These are phyloP conservation scores for Venturia effusa DNA, from an alignment of 2,329 filamentous ascomycete genomes.

Conservation along the genomic window DNA sequence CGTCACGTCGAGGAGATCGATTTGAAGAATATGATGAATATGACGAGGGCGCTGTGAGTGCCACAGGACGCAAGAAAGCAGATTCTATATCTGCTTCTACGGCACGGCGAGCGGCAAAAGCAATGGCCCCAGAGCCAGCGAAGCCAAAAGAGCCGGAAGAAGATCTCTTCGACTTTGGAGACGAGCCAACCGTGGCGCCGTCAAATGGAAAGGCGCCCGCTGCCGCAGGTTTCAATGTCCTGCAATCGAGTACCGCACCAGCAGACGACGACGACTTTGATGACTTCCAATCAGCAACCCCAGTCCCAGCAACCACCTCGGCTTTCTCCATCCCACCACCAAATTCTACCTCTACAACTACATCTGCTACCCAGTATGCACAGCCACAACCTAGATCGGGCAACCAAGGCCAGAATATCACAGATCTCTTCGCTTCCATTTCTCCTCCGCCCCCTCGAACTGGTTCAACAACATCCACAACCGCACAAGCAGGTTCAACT, in stretches of 20 bases:
- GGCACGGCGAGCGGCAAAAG: constrained; percentile 22
- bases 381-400: constrained; percentile 78
- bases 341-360: constrained; percentile 35
- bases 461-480: constrained; percentile 44
- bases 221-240: constrained; percentile 33
- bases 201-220: constrained; percentile 34
- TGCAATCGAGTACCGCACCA: constrained; percentile 27
- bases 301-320: constrained; percentile 35
- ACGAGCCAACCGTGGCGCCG: constrained; percentile 45
- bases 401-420: constrained; percentile 68
- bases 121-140: constrained; percentile 51
- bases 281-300: constrained; percentile 85
- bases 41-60: constrained; percentile 58
- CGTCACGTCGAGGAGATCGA: constrained; percentile 51
- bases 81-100: constrained; percentile 15
- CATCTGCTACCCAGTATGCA: constrained; percentile 59
- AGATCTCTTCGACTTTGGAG: constrained; percentile 86
- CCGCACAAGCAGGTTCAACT: constrained; percentile 25
- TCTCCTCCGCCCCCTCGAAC: constrained; percentile 56
- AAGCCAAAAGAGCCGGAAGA: constrained; percentile 84
- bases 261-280: constrained; percentile 80
- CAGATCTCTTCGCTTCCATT: constrained; percentile 71
- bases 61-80: constrained; percentile 43
- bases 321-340: constrained; percentile 32
- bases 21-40: constrained; percentile 98